Evolutionary conservation across 805 yeast species (phyloP).

Genomic region (Nakazawaea molendinolei): DNA sequence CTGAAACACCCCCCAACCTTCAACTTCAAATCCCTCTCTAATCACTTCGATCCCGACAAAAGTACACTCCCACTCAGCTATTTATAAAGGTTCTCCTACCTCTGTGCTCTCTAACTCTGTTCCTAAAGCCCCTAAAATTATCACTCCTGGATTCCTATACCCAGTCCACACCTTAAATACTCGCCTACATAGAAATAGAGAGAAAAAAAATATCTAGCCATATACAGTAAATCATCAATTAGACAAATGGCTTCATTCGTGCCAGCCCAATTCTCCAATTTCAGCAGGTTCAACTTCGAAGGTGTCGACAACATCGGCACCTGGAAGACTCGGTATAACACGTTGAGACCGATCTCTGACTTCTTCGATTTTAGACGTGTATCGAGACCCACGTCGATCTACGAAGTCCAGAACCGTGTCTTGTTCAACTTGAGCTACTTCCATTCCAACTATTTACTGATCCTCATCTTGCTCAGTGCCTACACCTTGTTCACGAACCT

Average conservation of each 20-base stretch:
- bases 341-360: conserved; percentile 79
- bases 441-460: conserved; percentile 73
- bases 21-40: no score
- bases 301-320: conserved; percentile 30
- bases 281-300: conserved; percentile 26
- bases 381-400: conserved; percentile 75
- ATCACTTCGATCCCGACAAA: no score
- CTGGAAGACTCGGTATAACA: conserved; percentile 55
- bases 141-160: no score
- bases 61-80: no score
- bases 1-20: no score
- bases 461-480: conserved; percentile 62
- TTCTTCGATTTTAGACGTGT: conserved; percentile 83
- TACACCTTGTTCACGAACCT: conserved; percentile 86
- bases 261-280: conserved; percentile 29
- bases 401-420: conserved; percentile 80
- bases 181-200: background rate
- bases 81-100: no score
- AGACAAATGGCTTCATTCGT: conserved; percentile 21
- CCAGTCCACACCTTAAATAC: no score
- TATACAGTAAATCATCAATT: background rate
- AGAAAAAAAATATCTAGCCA: no score
- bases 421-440: conserved; percentile 79
- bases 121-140: background rate
- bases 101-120: no score